phyloP scores from a whole-genome alignment of 768 basidiomycete species.

The Amanita phalloides region DNA sequence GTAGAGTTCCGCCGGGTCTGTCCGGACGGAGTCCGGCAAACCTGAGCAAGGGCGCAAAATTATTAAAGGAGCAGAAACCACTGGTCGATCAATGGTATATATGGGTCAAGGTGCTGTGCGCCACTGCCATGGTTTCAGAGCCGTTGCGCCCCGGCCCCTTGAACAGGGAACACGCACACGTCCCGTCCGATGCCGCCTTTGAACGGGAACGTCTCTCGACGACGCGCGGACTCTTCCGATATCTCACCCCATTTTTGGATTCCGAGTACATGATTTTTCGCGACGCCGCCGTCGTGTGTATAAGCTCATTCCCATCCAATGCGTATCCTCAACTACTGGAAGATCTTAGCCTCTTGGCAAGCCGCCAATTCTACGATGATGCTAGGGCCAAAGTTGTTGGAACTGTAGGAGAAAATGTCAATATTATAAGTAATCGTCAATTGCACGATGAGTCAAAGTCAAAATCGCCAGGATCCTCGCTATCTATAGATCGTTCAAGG shows the following conservation, averaged over 20 bases:
- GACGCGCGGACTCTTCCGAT: conserved; percentile 73
- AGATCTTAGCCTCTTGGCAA: conserved; percentile 70
- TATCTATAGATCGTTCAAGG: conserved; percentile 45
- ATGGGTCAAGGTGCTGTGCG: conserved; percentile 79
- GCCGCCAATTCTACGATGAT: conserved; percentile 80
- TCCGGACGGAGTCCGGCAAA: conserved; percentile 27
- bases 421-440: conserved; percentile 37
- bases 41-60: conserved; percentile 37
- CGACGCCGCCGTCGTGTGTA: conserved; percentile 78
- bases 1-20: conserved; percentile 35
- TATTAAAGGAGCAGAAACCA: conserved; percentile 44
- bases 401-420: conserved; percentile 20
- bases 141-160: conserved; percentile 38
- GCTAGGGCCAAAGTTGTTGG: conserved; percentile 32
- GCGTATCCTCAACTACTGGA: conserved; percentile 77
- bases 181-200: conserved; percentile 61
- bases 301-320: conserved; percentile 74
- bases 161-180: conserved; percentile 59
- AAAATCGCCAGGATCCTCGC: conserved; percentile 27
- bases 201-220: conserved; percentile 78
- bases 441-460: conserved; percentile 51
- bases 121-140: conserved; percentile 65
- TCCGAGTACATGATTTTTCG: conserved; percentile 78
- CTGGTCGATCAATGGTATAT: conserved; percentile 72
- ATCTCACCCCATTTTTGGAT: conserved; percentile 79